Evolutionary conservation across 202 grass and related monocot genomes (phyloP), one percentile per base, ranked within the genome.

Genomic region (Musa balbisiana): DNA sequence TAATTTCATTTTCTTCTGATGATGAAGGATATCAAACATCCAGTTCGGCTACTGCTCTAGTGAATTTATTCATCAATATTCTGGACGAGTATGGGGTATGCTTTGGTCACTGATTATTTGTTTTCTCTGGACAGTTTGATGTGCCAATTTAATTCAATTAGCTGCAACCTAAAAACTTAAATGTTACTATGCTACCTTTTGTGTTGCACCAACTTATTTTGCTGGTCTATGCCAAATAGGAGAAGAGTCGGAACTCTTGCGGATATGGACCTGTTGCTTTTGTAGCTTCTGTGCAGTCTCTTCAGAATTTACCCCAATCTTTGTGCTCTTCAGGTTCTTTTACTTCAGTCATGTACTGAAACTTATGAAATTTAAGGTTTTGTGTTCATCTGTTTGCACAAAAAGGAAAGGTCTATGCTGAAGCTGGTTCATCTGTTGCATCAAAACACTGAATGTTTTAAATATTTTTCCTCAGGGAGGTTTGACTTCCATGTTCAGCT

Each of bases 401-500:
- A 20, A 63, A 59, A 65, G 58, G 75, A 80, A 22, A 50, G 21
- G 10, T 69, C 6, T 80, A 77, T 80, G 25, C 64, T 8, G 14
- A 27, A 25, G 19, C 10, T 23, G 49, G 51, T 53, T 73, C 33
- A 43, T 43, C 6, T 52, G 9, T 77, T 66, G 24, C n/a, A 21
- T 33, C 52, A 43, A 64, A 51, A 51, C 60, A 58, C 17, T 80
- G 9, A 65, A 26, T 43, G 29, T 2, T 64, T 9, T 62, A 11
- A n/a, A 60, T 58, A 25, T 69, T 20, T 17, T 70, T 54, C 55
- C 69, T 79, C 82, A 97, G 94, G 94, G 29, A 86, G 90, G 85
- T 97, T 93, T 86, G 94, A 97, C 88, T 91, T 93, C 77, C 94
- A 93, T 56, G 76, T 97, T 85, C 90, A 97, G 83, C 88, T 97